phyloP scores from a whole-genome alignment of 2,329 filamentous ascomycete species.

The Thermothelomyces thermophilus region DNA sequence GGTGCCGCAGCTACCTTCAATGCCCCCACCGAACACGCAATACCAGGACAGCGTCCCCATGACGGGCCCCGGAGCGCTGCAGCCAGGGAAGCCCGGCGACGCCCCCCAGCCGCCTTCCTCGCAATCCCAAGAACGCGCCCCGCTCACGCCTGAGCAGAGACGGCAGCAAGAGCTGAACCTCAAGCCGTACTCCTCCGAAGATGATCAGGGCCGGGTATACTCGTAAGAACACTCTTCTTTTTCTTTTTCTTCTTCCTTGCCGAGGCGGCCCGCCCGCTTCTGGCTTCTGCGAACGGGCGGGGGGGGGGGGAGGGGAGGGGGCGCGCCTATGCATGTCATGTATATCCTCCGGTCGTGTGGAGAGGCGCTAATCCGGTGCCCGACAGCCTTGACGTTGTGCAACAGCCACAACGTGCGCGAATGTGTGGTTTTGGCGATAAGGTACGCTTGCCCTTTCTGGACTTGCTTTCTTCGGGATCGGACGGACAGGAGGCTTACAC shows the following conservation, averaged over 20 bases:
- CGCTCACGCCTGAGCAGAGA: conserved; percentile 23
- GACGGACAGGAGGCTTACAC: conserved; percentile 8
- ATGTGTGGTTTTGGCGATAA: conserved; percentile 99
- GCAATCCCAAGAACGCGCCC: conserved; percentile 18
- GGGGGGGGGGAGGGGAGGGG: neutral
- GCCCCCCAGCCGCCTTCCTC: conserved; percentile 11
- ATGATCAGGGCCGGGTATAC: conserved; percentile 23
- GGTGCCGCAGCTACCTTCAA: conserved; percentile 22
- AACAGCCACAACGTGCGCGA: conserved; percentile 85
- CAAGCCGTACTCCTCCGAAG: conserved; percentile 22
- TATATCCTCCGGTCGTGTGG: neutral
- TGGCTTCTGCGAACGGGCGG: neutral
- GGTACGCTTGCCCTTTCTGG: conserved; percentile 41
- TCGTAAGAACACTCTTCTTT: too few species aligned
- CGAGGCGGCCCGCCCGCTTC: neutral
- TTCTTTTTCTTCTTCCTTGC: neutral
- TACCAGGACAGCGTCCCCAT: conserved; percentile 20
- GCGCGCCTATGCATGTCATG: conserved; percentile 1
- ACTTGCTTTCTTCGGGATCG: neutral
- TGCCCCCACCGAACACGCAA: conserved; percentile 19
- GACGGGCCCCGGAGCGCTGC: conserved; percentile 18
- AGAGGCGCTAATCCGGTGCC: conserved; percentile 17
- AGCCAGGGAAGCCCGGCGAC: conserved; percentile 18
- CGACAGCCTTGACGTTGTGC: conserved; percentile 66
- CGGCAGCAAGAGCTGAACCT: conserved; percentile 22